Base-by-base conservation (phyloP, 805 yeast species). In the Metschnikowia gruessii region DNA sequence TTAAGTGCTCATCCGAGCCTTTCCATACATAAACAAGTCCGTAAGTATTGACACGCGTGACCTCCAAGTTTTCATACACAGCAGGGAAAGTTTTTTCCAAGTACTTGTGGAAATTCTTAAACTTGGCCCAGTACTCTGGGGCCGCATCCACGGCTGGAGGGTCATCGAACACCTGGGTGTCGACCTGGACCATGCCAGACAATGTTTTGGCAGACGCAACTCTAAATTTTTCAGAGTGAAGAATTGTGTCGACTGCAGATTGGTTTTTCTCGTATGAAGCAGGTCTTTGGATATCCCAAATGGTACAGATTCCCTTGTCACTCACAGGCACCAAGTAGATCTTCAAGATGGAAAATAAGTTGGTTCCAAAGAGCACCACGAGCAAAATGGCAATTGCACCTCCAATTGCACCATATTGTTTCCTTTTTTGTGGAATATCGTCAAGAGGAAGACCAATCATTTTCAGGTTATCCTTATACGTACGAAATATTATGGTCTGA, bases 1-100 rank as follows among this genome's bases (percentile, higher is more conserved):
- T 63, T 52, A 62, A 61, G n/a, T 40, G 24, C 11, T 51, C 35
- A 17, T 61, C 48, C 3, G 60, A 42, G 9, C 75, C 75, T 44
- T 69, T 46, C 74, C 73, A 70, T 21, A 72, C 64, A 46, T 58
- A 65, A 10, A 70, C 65, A 31, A 70, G 57, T n/a, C 64, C 68
- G 42, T 65, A 62, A 36, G 69, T 65, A 49, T 69, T 69, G 41
- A 70, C 60, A 43, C 59, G 65, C 29, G 59, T 66, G 9, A 67
- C 59, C 46, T 64, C 63, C 50, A 69, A 58, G 39, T 62, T 59
- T 39, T 61, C 56, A 48, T 66, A 64, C 9, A 66, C 64, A 31
- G 59, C 57, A 1, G 75, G 75, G 40, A 60, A 70, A 1, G 68
- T 52, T 19, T 61, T 44, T 32, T 58, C 61, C 45, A 70, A 58